Base-by-base conservation (phyloP, 768 basidiomycete genomes). In the Antrodiella citrinella region DNA sequence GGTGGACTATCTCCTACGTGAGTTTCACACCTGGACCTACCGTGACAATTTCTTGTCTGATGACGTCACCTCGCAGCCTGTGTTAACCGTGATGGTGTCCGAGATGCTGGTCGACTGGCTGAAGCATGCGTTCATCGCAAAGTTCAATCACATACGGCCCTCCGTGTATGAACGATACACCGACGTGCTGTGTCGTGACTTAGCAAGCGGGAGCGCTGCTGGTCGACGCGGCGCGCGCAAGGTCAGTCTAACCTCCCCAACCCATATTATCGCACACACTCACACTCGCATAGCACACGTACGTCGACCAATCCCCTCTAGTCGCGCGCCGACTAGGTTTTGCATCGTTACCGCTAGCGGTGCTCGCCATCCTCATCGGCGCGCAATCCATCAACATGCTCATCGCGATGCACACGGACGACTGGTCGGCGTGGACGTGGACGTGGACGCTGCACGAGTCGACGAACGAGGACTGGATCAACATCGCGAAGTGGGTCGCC, bases 111-210 rank as follows among this genome's bases (percentile, higher is more conserved):
- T 99, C 10, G 96, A 99, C 64, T 99, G 95, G 95, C 74, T 98
- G 46, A 99, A 99, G 65, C 96, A 99, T 61, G 95, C 94, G 9
- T 99, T 98, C 69, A 98, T 99, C 59, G 95, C 94, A 46, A 99
- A 99, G 66, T 98, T 98, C 72, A 99, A 99, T 59, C 95, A 98
- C 60, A 94, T 99, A 44, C 82, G 94, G 0, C 91, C 93, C 0
- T 87, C 86, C 0, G 91, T 97, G 2, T 99, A 98, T 57, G 92
- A 92, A 55, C 79, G 95, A 13, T 99, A 91, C 64, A 89, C 85
- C 2, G 96, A 99, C 59, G 91, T 99, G 0, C 75, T 99, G 1
- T 98, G 94, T 61, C 85, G 88, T 35, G 96, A 99, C 64, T 76
- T 99, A 13, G 77, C 93, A 4, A 85, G 85, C 54, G 86, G 80